phyloP scores from a whole-genome alignment of 805 yeast genomes.

The Suhomyces sp. region DNA sequence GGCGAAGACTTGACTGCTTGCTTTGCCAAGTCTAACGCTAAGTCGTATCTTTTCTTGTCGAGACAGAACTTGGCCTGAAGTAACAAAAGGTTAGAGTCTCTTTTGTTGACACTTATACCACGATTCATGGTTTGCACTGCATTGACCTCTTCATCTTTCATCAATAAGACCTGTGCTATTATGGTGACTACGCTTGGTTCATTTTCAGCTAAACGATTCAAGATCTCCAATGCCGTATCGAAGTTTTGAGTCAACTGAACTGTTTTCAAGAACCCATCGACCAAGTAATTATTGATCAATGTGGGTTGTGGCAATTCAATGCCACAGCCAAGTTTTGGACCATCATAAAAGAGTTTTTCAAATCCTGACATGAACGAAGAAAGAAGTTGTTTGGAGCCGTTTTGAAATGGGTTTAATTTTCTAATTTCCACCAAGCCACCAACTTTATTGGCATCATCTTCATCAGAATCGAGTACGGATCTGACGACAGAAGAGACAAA shows the following conservation, averaged over 20 bases:
- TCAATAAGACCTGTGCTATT: constrained; percentile 50
- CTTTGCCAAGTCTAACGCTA: constrained; percentile 57
- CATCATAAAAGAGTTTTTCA: constrained; percentile 62
- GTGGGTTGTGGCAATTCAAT: constrained; percentile 71
- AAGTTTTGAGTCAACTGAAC: constrained; percentile 64
- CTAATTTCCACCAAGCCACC: constrained; percentile 79
- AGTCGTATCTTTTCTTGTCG: constrained; percentile 49
- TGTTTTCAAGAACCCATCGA: constrained; percentile 67
- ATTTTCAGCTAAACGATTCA: constrained; percentile 46
- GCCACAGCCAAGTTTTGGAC: constrained; percentile 61
- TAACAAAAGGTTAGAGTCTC: constrained; percentile 54
- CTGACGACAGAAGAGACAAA: constrained; percentile 72
- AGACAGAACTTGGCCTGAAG: constrained; percentile 58
- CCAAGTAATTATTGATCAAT: constrained; percentile 60
- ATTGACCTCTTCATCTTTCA: constrained; percentile 57
- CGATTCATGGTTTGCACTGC: constrained; percentile 53
- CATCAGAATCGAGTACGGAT: constrained; percentile 61
- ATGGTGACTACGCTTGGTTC: constrained; percentile 61
- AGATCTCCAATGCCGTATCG: constrained; percentile 57
- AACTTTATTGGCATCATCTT: constrained; percentile 53
- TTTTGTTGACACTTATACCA: constrained; percentile 47
- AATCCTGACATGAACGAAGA: constrained; percentile 58
- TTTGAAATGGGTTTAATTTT: constrained; percentile 70
- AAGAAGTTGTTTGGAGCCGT: constrained; percentile 40
- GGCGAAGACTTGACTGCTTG: constrained; percentile 71